Evolutionary conservation across 1,284 basidiomycete species (phyloP).

Genomic region (Caloboletus firmus): DNA sequence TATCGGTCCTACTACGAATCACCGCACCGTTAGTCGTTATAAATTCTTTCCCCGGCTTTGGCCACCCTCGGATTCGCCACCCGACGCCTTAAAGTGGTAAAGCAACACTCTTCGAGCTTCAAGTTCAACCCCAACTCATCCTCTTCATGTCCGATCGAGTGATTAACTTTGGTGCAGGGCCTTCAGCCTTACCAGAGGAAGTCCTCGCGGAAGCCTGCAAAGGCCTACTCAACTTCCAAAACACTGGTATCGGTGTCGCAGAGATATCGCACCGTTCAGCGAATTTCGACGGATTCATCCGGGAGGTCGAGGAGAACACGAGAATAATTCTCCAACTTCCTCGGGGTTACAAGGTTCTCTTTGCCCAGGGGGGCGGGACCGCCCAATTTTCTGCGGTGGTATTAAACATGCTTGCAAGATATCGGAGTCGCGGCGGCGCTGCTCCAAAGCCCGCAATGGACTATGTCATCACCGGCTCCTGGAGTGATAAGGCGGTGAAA

Average conservation of each 20-base stretch:
- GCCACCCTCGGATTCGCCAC: neutral
- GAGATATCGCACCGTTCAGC: conserved; percentile 93
- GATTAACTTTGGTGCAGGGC: conserved; percentile 91
- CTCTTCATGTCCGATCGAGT: conserved; percentile 42
- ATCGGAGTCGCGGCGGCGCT: conserved; percentile 66
- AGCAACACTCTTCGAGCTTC: neutral
- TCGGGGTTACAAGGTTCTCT: conserved; percentile 81
- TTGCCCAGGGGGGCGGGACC: conserved; percentile 90
- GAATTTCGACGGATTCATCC: conserved; percentile 76
- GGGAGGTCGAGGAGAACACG: conserved; percentile 66
- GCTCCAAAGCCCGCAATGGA: conserved; percentile 66
- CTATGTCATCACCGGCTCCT: conserved; percentile 89
- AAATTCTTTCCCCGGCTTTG: neutral
- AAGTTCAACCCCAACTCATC: neutral
- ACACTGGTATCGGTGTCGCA: conserved; percentile 89
- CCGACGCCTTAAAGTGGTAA: neutral
- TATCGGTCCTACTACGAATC: neutral
- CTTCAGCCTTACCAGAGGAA: conserved; percentile 80
- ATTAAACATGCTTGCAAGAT: conserved; percentile 82
- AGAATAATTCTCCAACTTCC: conserved; percentile 80
- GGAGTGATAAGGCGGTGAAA: conserved; percentile 84
- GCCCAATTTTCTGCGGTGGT: conserved; percentile 89
- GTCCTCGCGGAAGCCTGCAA: conserved; percentile 80
- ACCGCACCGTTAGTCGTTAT: neutral
- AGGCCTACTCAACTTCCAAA: conserved; percentile 82